Evolutionary conservation across 2,329 filamentous ascomycete species (phyloP).

Genomic region (Botryosphaeria dothidea): DNA sequence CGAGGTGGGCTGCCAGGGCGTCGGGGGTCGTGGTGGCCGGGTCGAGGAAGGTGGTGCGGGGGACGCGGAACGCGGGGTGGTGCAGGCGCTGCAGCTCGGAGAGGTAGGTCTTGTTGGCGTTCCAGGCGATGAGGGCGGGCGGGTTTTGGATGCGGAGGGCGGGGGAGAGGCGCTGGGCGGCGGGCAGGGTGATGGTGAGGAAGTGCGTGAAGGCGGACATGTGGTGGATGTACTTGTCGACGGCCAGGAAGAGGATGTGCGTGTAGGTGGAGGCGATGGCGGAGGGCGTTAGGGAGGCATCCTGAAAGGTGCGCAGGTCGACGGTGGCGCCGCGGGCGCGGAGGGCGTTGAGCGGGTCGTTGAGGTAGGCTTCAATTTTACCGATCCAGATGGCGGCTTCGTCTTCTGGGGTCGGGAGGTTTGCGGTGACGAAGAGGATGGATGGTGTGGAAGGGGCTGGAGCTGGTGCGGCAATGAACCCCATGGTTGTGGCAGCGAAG

Average conservation of each 20-base stretch:
- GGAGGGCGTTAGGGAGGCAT: background rate
- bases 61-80: background rate
- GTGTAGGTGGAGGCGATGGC: slow-evolving; percentile 13
- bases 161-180: slow-evolving; percentile 10
- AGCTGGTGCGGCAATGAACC: background rate
- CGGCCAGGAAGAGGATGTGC: slow-evolving; percentile 16
- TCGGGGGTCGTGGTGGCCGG: background rate
- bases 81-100: background rate
- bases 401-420: background rate
- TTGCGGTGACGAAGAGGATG: slow-evolving; percentile 16
- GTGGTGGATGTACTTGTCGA: slow-evolving; percentile 15
- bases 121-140: background rate
- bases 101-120: slow-evolving; percentile 19
- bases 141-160: slow-evolving; percentile 19
- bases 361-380: slow-evolving; percentile 16
- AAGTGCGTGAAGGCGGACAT: slow-evolving; percentile 7
- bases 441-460: background rate
- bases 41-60: slow-evolving; percentile 6
- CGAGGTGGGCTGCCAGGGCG: background rate
- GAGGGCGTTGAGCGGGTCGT: background rate
- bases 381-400: slow-evolving; percentile 3
- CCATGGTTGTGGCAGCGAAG: background rate
- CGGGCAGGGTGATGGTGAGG: slow-evolving; percentile 3
- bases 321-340: background rate
- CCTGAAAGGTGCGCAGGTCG: slow-evolving; percentile 2